phyloP scores from a whole-genome alignment of 768 basidiomycete genomes.

The Leccinum sublutescens region DNA sequence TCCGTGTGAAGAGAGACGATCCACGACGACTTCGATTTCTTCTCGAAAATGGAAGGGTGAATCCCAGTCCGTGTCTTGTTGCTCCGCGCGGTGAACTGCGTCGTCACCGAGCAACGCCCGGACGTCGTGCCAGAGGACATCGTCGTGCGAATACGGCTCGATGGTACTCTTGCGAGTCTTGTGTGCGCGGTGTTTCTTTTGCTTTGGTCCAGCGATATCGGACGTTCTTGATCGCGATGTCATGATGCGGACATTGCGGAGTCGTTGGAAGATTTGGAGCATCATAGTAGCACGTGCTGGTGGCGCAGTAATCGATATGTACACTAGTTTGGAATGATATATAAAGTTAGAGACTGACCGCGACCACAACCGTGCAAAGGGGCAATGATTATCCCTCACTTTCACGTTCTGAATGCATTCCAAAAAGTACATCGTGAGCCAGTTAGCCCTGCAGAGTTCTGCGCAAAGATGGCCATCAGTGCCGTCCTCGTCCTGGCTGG shows the following conservation, averaged over 20 bases:
- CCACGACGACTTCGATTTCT: constrained; percentile 66
- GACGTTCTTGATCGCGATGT: background rate
- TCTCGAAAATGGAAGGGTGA: constrained; percentile 59
- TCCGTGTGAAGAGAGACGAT: constrained; percentile 63
- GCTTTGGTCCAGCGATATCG: constrained; percentile 14
- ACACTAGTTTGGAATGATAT: background rate
- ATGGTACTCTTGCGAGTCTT: constrained; percentile 14
- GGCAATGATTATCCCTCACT: background rate
- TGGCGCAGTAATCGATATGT: too few relatives aligned
- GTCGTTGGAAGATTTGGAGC: background rate
- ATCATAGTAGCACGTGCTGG: background rate
- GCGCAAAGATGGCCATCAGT: constrained; percentile 68
- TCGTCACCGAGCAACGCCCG: constrained; percentile 61
- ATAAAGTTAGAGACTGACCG: background rate
- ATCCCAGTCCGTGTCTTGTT: constrained; percentile 50
- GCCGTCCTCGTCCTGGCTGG: constrained; percentile 73
- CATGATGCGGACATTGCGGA: constrained; percentile 2
- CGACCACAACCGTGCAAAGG: background rate
- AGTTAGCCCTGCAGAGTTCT: constrained; percentile 64
- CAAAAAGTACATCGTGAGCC: constrained; percentile 24
- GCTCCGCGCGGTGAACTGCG: constrained; percentile 47
- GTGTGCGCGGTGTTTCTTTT: constrained; percentile 31
- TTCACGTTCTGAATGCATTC: background rate
- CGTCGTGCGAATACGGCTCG: constrained; percentile 68
- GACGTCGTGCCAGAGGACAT: constrained; percentile 75